Evolutionary conservation across 768 basidiomycete species (phyloP).

Genomic region (Cyathus striatus): DNA sequence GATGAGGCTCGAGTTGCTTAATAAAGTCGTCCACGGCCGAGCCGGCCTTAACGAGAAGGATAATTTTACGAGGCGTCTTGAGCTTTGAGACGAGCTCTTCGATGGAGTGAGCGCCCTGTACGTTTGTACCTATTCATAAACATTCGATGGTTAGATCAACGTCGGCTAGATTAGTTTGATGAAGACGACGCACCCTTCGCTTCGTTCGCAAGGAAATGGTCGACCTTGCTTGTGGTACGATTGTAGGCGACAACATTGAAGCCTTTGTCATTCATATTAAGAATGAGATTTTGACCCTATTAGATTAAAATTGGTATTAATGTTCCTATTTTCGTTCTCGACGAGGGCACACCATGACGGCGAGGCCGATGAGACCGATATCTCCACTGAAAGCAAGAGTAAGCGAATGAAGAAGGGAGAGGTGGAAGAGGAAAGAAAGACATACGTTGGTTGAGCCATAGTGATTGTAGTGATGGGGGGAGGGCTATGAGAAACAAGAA

Average conservation of each 20-base stretch:
- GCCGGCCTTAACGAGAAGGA: conserved; percentile 98
- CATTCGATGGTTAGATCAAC: conserved; percentile 4
- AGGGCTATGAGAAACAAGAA: too few species aligned
- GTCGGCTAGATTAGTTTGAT: conserved; percentile 12
- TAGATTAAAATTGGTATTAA: conserved; percentile 9
- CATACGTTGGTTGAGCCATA: conserved; percentile 32
- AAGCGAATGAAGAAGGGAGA: conserved; percentile 10
- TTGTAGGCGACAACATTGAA: conserved; percentile 97
- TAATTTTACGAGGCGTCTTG: conserved; percentile 93
- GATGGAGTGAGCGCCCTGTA: conserved; percentile 92
- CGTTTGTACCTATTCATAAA: conserved; percentile 81
- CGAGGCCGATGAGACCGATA: conserved; percentile 96
- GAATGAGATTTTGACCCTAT: conserved; percentile 93
- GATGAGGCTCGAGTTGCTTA: conserved; percentile 76
- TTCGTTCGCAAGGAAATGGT: conserved; percentile 91
- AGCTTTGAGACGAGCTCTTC: conserved; percentile 89
- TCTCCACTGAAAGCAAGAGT: conserved; percentile 65
- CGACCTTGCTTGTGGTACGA: conserved; percentile 95
- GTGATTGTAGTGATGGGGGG: conserved; percentile 38
- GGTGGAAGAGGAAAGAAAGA: conserved; percentile 2
- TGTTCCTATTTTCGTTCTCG: conserved; percentile 13
- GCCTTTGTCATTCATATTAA: conserved; percentile 99
- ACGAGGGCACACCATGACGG: conserved; percentile 81
- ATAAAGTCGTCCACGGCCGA: conserved; percentile 96
- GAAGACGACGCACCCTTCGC: conserved; percentile 75